Evolutionary conservation across 164 flowering plant species (phyloP).

Genomic region (Dillenia turbinata): DNA sequence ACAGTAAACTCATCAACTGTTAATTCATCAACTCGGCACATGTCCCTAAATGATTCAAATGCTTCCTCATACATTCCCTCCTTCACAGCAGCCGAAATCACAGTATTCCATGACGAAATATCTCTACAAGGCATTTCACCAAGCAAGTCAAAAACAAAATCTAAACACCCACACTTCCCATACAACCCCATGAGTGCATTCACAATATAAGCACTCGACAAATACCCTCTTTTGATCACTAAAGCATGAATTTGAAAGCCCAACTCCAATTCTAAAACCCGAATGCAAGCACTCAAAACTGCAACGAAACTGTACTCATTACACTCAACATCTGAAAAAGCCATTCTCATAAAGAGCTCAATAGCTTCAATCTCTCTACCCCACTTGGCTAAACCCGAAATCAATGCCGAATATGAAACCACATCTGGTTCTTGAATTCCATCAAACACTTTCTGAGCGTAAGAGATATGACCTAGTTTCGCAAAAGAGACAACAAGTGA

Average conservation of each 20-base stretch:
- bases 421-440: slow-evolving; percentile 45
- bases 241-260: slow-evolving; percentile 66
- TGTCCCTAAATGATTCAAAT: slow-evolving; percentile 46
- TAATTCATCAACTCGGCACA: slow-evolving; percentile 34
- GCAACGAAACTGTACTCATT: slow-evolving; percentile 73
- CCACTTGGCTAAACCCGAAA: slow-evolving; percentile 63
- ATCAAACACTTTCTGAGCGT: slow-evolving; percentile 40
- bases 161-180: slow-evolving; percentile 36
- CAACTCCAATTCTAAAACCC: slow-evolving; percentile 32
- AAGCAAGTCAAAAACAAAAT: slow-evolving; percentile 46
- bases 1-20: slow-evolving; percentile 54
- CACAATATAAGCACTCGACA: slow-evolving; percentile 39
- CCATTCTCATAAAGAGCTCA: slow-evolving; percentile 55
- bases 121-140: slow-evolving; percentile 65
- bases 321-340: slow-evolving; percentile 57
- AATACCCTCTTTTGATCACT: slow-evolving; percentile 40
- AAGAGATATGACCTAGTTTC: slow-evolving; percentile 35
- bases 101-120: slow-evolving; percentile 71
- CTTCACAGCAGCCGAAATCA: slow-evolving; percentile 54
- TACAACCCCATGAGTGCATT: slow-evolving; percentile 72
- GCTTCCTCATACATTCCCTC: slow-evolving; percentile 41
- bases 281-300: slow-evolving; percentile 63
- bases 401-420: slow-evolving; percentile 53
- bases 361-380: slow-evolving; percentile 43
- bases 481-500: slow-evolving; percentile 49